These are phyloP conservation scores for Sclerotinia minor DNA, from an alignment of 2,329 filamentous ascomycete genomes.

Conservation along the genomic window DNA sequence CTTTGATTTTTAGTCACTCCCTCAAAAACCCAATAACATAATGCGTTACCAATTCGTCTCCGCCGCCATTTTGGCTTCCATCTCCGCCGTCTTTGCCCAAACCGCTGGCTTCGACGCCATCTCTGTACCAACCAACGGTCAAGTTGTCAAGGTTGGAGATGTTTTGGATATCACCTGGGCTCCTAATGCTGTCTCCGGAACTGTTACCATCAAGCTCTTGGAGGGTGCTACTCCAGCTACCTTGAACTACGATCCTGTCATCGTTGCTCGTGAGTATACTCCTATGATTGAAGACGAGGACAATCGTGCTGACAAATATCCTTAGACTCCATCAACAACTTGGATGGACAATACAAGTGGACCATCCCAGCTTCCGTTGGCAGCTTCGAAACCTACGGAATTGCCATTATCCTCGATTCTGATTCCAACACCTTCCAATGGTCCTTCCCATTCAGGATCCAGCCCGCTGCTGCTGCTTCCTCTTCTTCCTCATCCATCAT, in stretches of 20 bases:
- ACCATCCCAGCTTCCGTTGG: conserved; percentile 49
- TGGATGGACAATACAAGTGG: conserved; percentile 52
- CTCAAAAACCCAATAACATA: conserved; percentile 25
- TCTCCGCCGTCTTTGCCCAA: conserved; percentile 49
- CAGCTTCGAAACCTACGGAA: conserved; percentile 54
- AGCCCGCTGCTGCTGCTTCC: conserved; percentile 21
- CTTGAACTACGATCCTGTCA: conserved; percentile 43
- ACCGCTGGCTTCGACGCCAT: conserved; percentile 58
- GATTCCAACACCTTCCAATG: conserved; percentile 56
- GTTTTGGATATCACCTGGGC: conserved; percentile 54
- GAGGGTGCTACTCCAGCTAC: conserved; percentile 53
- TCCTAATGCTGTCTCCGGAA: conserved; percentile 45
- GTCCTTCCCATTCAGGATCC: conserved; percentile 56
- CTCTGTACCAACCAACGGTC: conserved; percentile 48
- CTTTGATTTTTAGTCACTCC: conserved; percentile 30
- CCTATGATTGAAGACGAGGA: not conserved
- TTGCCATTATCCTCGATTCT: conserved; percentile 53
- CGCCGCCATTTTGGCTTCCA: conserved; percentile 36
- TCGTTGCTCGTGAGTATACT: conserved; percentile 52
- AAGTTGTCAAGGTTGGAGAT: conserved; percentile 51
- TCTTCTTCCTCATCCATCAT: conserved; percentile 17
- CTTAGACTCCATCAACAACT: conserved; percentile 51
- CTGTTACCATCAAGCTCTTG: conserved; percentile 56
- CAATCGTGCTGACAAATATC: conserved; percentile 27
- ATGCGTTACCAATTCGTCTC: conserved; percentile 39